Evolutionary conservation across 2,329 filamentous ascomycete genomes (phyloP).

Genomic region (Aspergillus oerlinghausenensis): DNA sequence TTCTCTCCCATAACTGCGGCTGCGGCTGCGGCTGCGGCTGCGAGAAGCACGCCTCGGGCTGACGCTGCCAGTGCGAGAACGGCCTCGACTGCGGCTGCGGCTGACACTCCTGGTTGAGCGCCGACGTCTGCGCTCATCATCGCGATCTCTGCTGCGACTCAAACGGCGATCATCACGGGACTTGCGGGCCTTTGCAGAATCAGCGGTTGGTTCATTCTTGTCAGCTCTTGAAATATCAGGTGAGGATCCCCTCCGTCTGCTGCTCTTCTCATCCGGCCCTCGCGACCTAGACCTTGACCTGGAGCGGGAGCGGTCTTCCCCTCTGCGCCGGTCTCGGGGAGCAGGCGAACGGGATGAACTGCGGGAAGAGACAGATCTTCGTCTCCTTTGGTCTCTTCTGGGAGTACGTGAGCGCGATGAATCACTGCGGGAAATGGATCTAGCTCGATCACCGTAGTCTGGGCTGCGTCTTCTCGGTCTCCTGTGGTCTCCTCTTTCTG

Average conservation of each 20-base stretch:
- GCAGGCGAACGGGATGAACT: constrained; percentile 34
- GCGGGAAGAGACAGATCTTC: constrained; percentile 37
- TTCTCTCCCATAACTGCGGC: constrained; percentile 26
- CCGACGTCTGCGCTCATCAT: constrained; percentile 27
- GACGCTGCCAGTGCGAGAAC: constrained; percentile 1
- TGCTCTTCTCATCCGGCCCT: constrained; percentile 20
- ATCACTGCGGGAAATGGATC: constrained; percentile 46
- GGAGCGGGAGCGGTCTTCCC: constrained; percentile 33
- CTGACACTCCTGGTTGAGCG: constrained; percentile 23
- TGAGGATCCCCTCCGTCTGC: constrained; percentile 42
- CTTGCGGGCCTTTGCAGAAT: constrained; percentile 45
- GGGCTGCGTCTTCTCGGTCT: constrained; percentile 34
- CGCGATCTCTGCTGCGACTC: constrained; percentile 36
- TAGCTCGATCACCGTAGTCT: constrained; percentile 44
- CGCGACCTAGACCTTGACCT: constrained; percentile 33
- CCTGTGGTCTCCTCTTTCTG: constrained; percentile 32
- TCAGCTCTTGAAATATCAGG: constrained; percentile 40
- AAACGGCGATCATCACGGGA: constrained; percentile 38
- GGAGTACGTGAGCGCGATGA: constrained; percentile 53
- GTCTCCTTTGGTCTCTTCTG: constrained; percentile 44
- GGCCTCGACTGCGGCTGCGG: constrained; percentile 25
- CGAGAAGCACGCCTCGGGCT: neutral
- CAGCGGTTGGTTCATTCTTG: constrained; percentile 43
- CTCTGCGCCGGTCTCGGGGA: constrained; percentile 26
- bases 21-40: constrained; percentile 28